Evolutionary conservation across 2,329 filamentous ascomycete genomes (phyloP), one percentile per base, ranked within the genome.

Genomic region (Seiridium cupressi): DNA sequence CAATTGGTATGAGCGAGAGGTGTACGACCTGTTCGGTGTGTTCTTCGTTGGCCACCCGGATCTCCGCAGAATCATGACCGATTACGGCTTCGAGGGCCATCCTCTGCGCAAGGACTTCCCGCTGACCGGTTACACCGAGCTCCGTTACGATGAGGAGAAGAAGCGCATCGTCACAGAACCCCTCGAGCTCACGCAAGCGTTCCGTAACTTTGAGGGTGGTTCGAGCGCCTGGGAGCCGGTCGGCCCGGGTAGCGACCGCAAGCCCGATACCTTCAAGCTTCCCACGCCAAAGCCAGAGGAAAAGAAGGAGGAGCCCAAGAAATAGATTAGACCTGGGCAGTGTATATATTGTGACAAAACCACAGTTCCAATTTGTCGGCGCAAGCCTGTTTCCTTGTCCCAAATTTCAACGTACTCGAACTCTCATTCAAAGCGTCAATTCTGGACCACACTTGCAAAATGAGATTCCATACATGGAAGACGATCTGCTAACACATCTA

Each of bases 131-230:
- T 99, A 99, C 82, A 99, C 95, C 40, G 96, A 99, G 81, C 90
- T 99, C 68, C 86, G 95, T 72, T 99, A 96, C 74, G 95, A 99
- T 68, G 95, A 99, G 80, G 96, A 99, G 85, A 99, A 97, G 91
- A 99, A 99, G 88, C 88, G 95, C 64, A 97, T 99, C 73, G 94
- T 99, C 62, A 94, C 96, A 38, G 96, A 99, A 83, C 95, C 96
- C 46, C 83, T 99, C 55, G 95, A 99, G 82, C 85, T 99, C 77
- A 98, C 95, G 11, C 95, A 99, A 79, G 95, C 96, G 6, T 99
- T 96, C 88, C 89, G 95, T 69, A 98, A 99, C 81, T 99, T 99
- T 73, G 93, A 97, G 79, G 93, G 93, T 63, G 92, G 93, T 60
- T 88, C 87, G 51, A 87, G 88, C 65, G 84, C 84, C 11, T 89